Percentiles rank a stretch among this genome's conserved stretches.
phyloP scores from a whole-genome alignment of 1,284 basidiomycete genomes.

The Moesziomyces sp. region DNA sequence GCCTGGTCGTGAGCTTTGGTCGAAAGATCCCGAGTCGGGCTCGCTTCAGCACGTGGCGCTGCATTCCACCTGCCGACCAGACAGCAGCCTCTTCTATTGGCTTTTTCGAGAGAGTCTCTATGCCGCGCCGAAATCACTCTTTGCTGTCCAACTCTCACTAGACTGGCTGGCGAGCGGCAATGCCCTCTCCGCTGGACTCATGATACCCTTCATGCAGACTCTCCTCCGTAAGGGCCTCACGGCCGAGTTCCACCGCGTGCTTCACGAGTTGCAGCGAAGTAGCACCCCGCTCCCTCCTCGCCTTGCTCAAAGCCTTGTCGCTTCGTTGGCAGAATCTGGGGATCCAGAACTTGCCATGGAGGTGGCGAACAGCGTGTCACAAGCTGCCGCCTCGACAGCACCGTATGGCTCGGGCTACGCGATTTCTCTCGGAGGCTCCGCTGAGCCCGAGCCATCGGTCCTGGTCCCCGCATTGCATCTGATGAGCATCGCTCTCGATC shows the following conservation, averaged over 20 bases:
- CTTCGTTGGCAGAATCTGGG: conserved; percentile 37
- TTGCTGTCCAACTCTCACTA: conserved; percentile 39
- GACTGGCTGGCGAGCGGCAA: conserved; percentile 49
- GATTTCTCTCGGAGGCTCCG: background rate
- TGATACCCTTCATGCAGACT: conserved; percentile 18
- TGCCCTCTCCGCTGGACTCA: conserved; percentile 15
- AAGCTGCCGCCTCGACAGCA: conserved; percentile 4
- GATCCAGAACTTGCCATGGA: conserved; percentile 36
- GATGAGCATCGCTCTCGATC: conserved; percentile 41
- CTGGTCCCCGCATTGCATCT: conserved; percentile 24
- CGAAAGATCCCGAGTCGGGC: conserved; percentile 1
- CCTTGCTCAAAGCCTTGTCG: conserved; percentile 31
- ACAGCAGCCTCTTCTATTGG: conserved; percentile 32
- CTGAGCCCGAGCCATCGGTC: conserved; percentile 1
- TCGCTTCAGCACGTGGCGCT: conserved; percentile 12
- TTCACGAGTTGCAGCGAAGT: conserved; percentile 27
- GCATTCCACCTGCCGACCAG: conserved; percentile 24
- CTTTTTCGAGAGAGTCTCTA: conserved; percentile 29
- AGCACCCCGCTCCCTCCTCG: conserved; percentile 16
- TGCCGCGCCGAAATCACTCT: conserved; percentile 5
- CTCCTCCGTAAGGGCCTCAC: conserved; percentile 22
- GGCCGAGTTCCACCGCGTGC: conserved; percentile 21
- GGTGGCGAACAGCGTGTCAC: conserved; percentile 22
- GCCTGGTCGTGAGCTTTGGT: conserved; percentile 28
- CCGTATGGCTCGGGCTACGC: background rate